Percentiles rank a stretch among this genome's conserved stretches.
phyloP scores from a whole-genome alignment of 2,329 filamentous ascomycete genomes.

The Curvularia eragrostidis region DNA sequence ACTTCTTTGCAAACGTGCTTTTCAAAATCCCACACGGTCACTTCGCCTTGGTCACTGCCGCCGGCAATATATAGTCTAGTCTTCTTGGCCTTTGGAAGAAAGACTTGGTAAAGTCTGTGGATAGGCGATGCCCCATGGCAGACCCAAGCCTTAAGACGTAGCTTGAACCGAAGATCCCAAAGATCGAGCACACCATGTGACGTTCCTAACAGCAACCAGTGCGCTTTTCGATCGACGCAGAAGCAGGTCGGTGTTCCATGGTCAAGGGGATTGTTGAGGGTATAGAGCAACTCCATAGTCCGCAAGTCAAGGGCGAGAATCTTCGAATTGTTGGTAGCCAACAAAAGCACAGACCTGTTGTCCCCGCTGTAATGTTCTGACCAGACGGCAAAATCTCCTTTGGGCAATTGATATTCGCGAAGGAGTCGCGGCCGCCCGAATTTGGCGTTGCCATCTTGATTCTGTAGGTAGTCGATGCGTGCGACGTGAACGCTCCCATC shows the following conservation, averaged over 20 bases:
- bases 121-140: conserved; percentile 81
- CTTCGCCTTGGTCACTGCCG: conserved; percentile 83
- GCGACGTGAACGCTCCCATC: conserved; percentile 86
- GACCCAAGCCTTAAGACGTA: conserved; percentile 87
- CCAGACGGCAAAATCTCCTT: conserved; percentile 82
- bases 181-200: conserved; percentile 91
- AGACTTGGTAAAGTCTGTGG: conserved; percentile 67
- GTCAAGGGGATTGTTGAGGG: conserved; percentile 84
- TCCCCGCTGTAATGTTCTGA: conserved; percentile 90
- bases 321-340: conserved; percentile 86
- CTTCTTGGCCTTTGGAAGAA: conserved; percentile 70
- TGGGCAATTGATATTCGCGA: conserved; percentile 74
- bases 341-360: conserved; percentile 77
- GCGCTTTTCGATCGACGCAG: conserved; percentile 81
- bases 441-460: conserved; percentile 63
- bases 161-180: conserved; percentile 95
- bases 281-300: conserved; percentile 82
- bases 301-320: conserved; percentile 85
- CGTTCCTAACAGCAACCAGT: conserved; percentile 91
- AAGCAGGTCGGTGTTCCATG: conserved; percentile 93
- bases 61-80: conserved; percentile 89
- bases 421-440: conserved; percentile 81
- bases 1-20: conserved; percentile 88
- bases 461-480: conserved; percentile 72
- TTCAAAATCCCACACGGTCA: conserved; percentile 95